Evolutionary conservation across 495 filamentous ascomycete genomes (phyloP).

Genomic region (Podospora conica): DNA sequence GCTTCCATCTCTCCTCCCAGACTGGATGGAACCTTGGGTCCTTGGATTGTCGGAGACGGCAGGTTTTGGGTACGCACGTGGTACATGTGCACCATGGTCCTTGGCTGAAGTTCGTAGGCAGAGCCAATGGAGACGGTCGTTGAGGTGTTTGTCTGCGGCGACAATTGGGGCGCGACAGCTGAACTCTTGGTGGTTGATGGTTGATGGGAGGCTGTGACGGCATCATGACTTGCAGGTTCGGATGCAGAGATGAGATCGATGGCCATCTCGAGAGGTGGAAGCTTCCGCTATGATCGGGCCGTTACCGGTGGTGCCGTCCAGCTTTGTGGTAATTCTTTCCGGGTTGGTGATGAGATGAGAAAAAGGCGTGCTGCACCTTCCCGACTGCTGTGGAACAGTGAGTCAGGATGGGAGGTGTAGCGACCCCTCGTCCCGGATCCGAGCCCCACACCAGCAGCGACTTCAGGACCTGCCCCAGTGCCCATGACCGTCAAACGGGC

Average conservation of each 20-base stretch:
- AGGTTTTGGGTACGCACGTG: not conserved
- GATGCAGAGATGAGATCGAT: not conserved
- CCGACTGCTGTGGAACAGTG: not conserved
- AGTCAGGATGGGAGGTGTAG: not conserved
- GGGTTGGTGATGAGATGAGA: not conserved
- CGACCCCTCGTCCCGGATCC: not conserved
- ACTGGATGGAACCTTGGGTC: not conserved
- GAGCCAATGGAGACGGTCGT: not conserved
- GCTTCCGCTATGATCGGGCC: slow-evolving; percentile 17
- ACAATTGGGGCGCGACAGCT: not conserved
- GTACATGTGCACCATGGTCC: too few species aligned
- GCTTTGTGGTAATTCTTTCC: not conserved
- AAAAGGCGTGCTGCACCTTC: not conserved
- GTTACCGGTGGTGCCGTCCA: slow-evolving; percentile 21
- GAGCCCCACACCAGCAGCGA: not conserved
- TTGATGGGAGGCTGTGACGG: not conserved
- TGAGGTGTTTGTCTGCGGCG: not conserved
- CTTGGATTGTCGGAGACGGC: not conserved
- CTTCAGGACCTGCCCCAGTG: not conserved
- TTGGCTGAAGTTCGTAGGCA: not conserved
- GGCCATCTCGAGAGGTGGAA: not conserved
- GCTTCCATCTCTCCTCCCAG: not conserved
- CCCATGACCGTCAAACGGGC: not conserved
- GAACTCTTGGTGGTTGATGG: not conserved
- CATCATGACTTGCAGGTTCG: not conserved